Evolutionary conservation across 2,329 filamentous ascomycete species (phyloP).

Genomic region (Leptodontidium sp.): DNA sequence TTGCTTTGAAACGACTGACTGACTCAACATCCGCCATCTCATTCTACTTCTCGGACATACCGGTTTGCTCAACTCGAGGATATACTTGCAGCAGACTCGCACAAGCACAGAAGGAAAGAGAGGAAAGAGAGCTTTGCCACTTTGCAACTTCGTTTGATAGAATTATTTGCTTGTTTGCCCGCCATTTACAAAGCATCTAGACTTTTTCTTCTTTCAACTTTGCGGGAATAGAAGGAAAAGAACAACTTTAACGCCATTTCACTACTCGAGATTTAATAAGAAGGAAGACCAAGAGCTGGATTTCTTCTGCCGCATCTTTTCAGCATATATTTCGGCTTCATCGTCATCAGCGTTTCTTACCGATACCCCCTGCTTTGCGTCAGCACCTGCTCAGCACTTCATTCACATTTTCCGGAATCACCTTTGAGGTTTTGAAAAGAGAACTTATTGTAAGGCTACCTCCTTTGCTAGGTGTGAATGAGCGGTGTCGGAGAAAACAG

Average conservation of each 20-base stretch:
- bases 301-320: conserved; percentile 33
- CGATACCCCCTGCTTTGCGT: conserved; percentile 19
- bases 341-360: conserved; percentile 17
- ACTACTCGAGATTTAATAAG: conserved; percentile 32
- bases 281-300: conserved; percentile 46
- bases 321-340: conserved; percentile 10
- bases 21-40: background rate
- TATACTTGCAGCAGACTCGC: conserved; percentile 9
- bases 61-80: background rate
- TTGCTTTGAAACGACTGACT: conserved; percentile 20
- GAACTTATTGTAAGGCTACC: background rate
- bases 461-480: background rate
- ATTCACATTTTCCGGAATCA: conserved; percentile 1
- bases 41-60: background rate
- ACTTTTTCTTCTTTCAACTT: background rate
- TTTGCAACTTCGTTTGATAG: conserved; percentile 17
- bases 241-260: conserved; percentile 27
- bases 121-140: conserved; percentile 12
- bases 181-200: conserved; percentile 20
- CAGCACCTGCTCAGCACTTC: conserved; percentile 13
- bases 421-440: background rate
- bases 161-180: conserved; percentile 25
- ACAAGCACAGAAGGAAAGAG: background rate
- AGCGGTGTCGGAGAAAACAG: background rate
- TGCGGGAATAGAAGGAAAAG: background rate